A percentile compares a stretch with the other conserved stretches of the same genome.
These are phyloP conservation scores for Ustilago lituana DNA, from an alignment of 1,284 basidiomycete genomes.

Conservation along the genomic window DNA sequence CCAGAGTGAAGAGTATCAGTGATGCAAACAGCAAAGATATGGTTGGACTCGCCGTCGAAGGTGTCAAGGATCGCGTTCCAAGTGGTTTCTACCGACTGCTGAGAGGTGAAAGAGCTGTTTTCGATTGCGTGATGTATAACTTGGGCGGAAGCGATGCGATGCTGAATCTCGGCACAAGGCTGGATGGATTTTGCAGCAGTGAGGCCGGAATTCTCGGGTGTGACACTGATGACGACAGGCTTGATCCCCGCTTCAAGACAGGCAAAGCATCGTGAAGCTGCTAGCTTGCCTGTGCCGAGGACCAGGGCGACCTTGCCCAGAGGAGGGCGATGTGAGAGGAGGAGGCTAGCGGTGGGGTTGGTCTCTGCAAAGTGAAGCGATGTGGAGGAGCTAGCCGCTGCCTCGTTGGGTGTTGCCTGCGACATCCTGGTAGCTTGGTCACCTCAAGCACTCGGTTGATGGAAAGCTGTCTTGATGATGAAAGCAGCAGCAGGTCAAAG, in stretches of 20 bases:
- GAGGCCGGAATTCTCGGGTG: neutral
- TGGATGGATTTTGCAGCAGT: neutral
- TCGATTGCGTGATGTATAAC: slow-evolving; percentile 70
- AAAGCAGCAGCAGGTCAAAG: too few relatives aligned
- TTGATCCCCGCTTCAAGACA: slow-evolving; percentile 82
- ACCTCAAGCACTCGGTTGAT: neutral
- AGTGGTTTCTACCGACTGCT: slow-evolving; percentile 2
- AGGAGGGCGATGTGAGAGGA: slow-evolving; percentile 48
- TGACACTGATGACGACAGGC: slow-evolving; percentile 74
- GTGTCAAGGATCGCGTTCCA: slow-evolving; percentile 23
- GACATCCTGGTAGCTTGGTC: neutral
- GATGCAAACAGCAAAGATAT: slow-evolving; percentile 63
- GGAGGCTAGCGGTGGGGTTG: slow-evolving; percentile 38
- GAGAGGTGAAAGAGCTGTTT: slow-evolving; percentile 5
- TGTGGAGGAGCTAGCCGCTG: slow-evolving; percentile 1
- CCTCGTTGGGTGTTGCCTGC: neutral
- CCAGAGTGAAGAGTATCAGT: slow-evolving; percentile 61
- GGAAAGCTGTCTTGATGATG: too few relatives aligned
- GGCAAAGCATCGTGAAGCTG: slow-evolving; percentile 81
- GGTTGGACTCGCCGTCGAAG: slow-evolving; percentile 17
- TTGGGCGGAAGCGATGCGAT: slow-evolving; percentile 68
- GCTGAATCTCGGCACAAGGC: slow-evolving; percentile 74
- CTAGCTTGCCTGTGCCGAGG: slow-evolving; percentile 79
- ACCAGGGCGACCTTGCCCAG: slow-evolving; percentile 70
- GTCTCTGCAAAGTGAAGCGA: slow-evolving; percentile 26